Conservation (phyloP, 2,329 filamentous ascomycete species). For the Alternaria sp. region DNA sequence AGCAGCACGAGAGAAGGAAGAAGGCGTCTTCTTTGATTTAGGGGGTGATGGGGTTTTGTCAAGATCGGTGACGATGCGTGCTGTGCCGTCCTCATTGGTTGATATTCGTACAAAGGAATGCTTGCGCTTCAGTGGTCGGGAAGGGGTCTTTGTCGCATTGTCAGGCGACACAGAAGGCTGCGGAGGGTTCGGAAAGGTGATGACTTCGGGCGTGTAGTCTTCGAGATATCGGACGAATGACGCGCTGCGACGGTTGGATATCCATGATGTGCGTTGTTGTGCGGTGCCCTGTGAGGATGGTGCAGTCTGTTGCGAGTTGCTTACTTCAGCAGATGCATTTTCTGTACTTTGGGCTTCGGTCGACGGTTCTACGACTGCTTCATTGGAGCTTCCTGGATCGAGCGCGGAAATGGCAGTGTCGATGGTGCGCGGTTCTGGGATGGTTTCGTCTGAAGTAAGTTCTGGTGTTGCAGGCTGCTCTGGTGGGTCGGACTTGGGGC, state of each 20-base stretch:
- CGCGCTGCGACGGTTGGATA: slow-evolving; percentile 57
- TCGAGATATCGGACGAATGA: slow-evolving; percentile 49
- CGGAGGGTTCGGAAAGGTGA: slow-evolving; percentile 37
- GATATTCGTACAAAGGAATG: slow-evolving; percentile 75
- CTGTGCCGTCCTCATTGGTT: slow-evolving; percentile 87
- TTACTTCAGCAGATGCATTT: slow-evolving; percentile 35
- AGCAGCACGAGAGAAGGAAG: slow-evolving; percentile 47
- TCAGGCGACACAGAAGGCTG: slow-evolving; percentile 54
- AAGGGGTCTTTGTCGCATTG: slow-evolving; percentile 53
- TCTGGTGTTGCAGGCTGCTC: slow-evolving; percentile 32
- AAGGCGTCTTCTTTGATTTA: slow-evolving; percentile 60
- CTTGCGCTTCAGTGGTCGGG: slow-evolving; percentile 48
- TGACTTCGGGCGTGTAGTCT: slow-evolving; percentile 43
- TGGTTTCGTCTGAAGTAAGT: slow-evolving; percentile 29
- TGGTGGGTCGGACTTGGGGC: slow-evolving; percentile 29
- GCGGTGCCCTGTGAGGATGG: slow-evolving; percentile 42
- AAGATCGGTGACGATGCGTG: slow-evolving; percentile 77
- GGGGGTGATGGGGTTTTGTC: slow-evolving; percentile 74
- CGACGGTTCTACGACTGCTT: slow-evolving; percentile 30
- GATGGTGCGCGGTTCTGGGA: slow-evolving; percentile 21
- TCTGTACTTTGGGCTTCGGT: slow-evolving; percentile 36
- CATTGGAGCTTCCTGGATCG: slow-evolving; percentile 30
- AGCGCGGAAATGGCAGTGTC: slow-evolving; percentile 17
- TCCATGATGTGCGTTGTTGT: slow-evolving; percentile 50
- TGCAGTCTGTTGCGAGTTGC: slow-evolving; percentile 43